A percentile compares a stretch with the other conserved stretches of the same genome.
Evolutionary conservation across 352 stramenopile genomes (phyloP).

Genomic region (Blastocystis hominis): DNA sequence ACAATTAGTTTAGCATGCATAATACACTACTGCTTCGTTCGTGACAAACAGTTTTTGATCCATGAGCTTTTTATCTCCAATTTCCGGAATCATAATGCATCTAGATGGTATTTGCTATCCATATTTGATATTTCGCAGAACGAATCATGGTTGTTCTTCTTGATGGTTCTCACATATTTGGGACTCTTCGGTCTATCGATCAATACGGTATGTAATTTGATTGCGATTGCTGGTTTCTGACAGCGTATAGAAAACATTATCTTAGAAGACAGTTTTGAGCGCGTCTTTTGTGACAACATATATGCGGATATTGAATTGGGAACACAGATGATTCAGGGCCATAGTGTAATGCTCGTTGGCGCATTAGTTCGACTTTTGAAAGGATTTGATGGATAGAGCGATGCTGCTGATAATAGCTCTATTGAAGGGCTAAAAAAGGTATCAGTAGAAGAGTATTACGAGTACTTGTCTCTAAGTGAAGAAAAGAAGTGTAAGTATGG

Average conservation of each 20-base stretch:
- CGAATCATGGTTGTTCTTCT: neutral
- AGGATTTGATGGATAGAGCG: neutral
- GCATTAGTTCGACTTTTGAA: neutral
- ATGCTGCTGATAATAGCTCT: neutral
- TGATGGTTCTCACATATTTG: slow-evolving; percentile 18
- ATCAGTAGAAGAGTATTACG: slow-evolving; percentile 8
- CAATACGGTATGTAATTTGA: neutral
- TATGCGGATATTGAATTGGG: slow-evolving; percentile 16
- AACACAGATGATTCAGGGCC: slow-evolving; percentile 13
- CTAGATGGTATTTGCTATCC: neutral
- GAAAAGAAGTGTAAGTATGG: slow-evolving; percentile 37
- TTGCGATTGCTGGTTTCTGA: neutral
- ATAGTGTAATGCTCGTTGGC: neutral
- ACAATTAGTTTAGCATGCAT: too few species aligned
- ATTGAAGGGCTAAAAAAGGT: slow-evolving; percentile 12
- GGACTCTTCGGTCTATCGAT: slow-evolving; percentile 28
- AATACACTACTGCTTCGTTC: too few species aligned
- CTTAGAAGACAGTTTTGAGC: slow-evolving; percentile 40
- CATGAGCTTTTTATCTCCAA: neutral
- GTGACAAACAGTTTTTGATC: neutral
- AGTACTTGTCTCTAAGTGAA: slow-evolving; percentile 13
- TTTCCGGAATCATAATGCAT: neutral
- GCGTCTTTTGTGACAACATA: slow-evolving; percentile 4
- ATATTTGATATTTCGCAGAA: neutral
- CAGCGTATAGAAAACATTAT: slow-evolving; percentile 9